These are phyloP conservation scores for Clavariopsis aquatica DNA, from an alignment of 495 filamentous ascomycete species.

Conservation along the genomic window DNA sequence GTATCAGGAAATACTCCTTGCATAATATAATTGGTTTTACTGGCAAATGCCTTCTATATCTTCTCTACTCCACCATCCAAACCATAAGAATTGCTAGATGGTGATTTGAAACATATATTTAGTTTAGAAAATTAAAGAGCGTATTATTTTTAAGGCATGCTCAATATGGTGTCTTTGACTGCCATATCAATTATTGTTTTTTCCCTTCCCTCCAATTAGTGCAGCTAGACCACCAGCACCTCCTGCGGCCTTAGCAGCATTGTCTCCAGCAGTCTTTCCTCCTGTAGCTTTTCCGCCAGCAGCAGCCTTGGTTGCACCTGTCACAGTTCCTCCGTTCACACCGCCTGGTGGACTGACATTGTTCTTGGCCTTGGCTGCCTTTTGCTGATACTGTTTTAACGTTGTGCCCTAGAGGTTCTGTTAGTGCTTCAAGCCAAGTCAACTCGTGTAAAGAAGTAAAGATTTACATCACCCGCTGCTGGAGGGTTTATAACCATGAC, in stretches of 20 bases:
- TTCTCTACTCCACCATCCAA: too few species aligned
- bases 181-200: not conserved
- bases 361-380: conserved; percentile 6
- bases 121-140: too few species aligned
- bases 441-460: not conserved
- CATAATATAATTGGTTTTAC: too few species aligned
- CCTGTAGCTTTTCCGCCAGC: not conserved
- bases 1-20: too few species aligned
- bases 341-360: conserved; percentile 5
- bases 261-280: not conserved
- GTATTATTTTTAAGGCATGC: too few species aligned
- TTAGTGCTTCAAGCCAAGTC: not conserved
- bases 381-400: not conserved
- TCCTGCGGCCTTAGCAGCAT: not conserved
- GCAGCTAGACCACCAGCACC: conserved; percentile 1
- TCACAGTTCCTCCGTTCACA: conserved; percentile 1
- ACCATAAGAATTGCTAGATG: too few species aligned
- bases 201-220: conserved; percentile 4
- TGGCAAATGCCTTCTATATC: too few species aligned
- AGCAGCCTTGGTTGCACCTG: not conserved
- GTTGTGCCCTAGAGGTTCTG: not conserved
- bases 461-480: not conserved
- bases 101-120: too few species aligned
- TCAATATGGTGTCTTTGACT: too few species aligned
- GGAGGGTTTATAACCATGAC: conserved; percentile 29